Conservation (phyloP, 805 yeast genomes). For the Sungouiozyma intestinalis region DNA sequence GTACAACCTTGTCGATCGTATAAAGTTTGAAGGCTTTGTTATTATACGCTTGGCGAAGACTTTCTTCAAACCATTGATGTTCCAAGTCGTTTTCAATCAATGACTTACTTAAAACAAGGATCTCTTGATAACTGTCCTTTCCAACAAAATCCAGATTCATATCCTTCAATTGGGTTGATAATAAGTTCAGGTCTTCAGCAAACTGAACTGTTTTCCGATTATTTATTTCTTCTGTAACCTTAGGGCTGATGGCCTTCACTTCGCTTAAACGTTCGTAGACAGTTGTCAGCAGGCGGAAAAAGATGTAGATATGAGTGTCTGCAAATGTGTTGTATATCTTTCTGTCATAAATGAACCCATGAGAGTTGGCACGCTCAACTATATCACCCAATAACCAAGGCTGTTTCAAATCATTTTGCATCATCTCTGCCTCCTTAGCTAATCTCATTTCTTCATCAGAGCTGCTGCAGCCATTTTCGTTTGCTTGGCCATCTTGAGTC, state of each 20-base stretch:
- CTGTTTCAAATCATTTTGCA: conserved; percentile 22
- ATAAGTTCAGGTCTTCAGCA: conserved; percentile 76
- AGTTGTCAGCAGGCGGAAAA: conserved; percentile 76
- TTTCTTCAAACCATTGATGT: conserved; percentile 90
- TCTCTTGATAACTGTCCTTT: conserved; percentile 63
- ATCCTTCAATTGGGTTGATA: conserved; percentile 72
- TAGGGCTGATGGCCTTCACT: conserved; percentile 58
- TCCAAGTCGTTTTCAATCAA: conserved; percentile 85
- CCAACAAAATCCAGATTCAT: conserved; percentile 67
- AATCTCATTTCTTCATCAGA: conserved; percentile 7
- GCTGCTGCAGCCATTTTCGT: conserved; percentile 9
- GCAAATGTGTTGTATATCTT: conserved; percentile 68
- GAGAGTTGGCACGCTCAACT: conserved; percentile 23
- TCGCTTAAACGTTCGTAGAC: conserved; percentile 72
- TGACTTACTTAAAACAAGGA: conserved; percentile 62
- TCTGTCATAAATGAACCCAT: conserved; percentile 31
- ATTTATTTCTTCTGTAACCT: conserved; percentile 63
- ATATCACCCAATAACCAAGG: conserved; percentile 29
- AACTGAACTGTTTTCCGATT: conserved; percentile 56
- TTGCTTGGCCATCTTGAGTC: conserved; percentile 13
- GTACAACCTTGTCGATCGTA: conserved; percentile 87
- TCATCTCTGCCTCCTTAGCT: conserved; percentile 18
- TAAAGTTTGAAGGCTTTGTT: conserved; percentile 88
- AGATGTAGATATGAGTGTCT: conserved; percentile 79
- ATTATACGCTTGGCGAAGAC: conserved; percentile 87